These are phyloP conservation scores for Sisymbrium altissimum DNA, from an alignment of 345 rosid genomes.

Conservation along the genomic window DNA sequence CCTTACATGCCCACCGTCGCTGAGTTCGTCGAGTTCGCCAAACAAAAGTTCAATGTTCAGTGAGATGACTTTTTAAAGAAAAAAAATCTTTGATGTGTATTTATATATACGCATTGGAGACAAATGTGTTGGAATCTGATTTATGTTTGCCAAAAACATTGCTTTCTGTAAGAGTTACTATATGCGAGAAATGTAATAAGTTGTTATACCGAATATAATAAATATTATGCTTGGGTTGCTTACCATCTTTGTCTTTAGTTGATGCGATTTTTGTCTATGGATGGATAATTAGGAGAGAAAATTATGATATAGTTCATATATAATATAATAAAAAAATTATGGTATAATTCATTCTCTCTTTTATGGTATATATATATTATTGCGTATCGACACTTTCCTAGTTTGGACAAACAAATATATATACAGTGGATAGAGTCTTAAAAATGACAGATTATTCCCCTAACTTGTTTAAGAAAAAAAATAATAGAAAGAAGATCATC, in stretches of 20 bases:
- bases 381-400: too few relatives aligned
- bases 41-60: conserved; percentile 23
- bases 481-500: too few relatives aligned
- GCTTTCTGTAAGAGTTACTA: not conserved
- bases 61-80: not conserved
- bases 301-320: too few relatives aligned
- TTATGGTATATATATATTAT: too few relatives aligned
- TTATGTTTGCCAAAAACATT: not conserved
- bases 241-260: not conserved
- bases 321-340: too few relatives aligned
- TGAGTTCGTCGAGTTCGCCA: conserved; percentile 41
- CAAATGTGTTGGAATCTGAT: not conserved
- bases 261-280: too few relatives aligned
- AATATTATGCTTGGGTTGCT: not conserved
- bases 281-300: too few relatives aligned
- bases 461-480: too few relatives aligned
- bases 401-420: too few relatives aligned
- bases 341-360: too few relatives aligned
- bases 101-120: not conserved
- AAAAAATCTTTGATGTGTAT: not conserved
- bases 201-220: not conserved
- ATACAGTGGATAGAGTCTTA: too few relatives aligned
- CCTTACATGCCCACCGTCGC: conserved; percentile 59
- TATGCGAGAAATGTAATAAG: not conserved
- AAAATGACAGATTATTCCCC: too few relatives aligned